A percentile compares a stretch with the other conserved stretches of the same genome.
Conservation (phyloP, 331 rosid genomes). For the Saraca asoca region DNA sequence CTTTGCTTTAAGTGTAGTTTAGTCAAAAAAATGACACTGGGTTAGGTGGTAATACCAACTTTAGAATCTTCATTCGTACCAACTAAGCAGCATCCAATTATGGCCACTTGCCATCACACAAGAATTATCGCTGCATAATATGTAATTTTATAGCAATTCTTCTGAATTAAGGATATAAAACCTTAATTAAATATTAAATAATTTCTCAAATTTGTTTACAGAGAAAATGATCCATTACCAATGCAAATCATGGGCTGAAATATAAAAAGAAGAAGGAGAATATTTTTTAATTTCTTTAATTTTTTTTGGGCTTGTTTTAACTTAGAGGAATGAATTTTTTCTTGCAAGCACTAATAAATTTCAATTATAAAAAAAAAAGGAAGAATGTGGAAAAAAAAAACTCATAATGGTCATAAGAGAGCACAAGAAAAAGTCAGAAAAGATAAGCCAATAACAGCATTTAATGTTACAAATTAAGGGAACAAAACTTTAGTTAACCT, state of each 20-base stretch:
- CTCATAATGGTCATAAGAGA: neutral
- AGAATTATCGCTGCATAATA: neutral
- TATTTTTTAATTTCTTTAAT: too few species aligned
- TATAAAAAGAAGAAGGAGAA: constrained; percentile 23
- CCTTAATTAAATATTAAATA: too few species aligned
- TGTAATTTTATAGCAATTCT: too few species aligned
- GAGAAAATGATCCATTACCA: constrained; percentile 17
- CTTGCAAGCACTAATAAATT: constrained; percentile 19
- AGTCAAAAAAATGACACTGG: constrained; percentile 37
- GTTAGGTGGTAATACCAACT: constrained; percentile 46
- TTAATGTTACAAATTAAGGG: constrained; percentile 3
- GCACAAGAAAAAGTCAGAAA: neutral
- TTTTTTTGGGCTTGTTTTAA: too few species aligned
- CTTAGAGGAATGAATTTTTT: neutral
- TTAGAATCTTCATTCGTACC: constrained; percentile 35
- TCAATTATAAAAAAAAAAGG: neutral
- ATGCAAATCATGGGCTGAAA: constrained; percentile 18
- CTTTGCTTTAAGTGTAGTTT: constrained; percentile 32
- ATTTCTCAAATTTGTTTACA: constrained; percentile 28
- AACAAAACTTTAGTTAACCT: constrained; percentile 25
- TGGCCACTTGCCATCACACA: neutral
- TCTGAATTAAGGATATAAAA: too few species aligned
- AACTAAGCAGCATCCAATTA: constrained; percentile 33
- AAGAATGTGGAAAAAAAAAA: neutral
- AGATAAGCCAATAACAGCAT: constrained; percentile 10